These are phyloP conservation scores for Amylostereum chailletii DNA, from an alignment of 1,284 basidiomycete genomes.

Conservation along the genomic window DNA sequence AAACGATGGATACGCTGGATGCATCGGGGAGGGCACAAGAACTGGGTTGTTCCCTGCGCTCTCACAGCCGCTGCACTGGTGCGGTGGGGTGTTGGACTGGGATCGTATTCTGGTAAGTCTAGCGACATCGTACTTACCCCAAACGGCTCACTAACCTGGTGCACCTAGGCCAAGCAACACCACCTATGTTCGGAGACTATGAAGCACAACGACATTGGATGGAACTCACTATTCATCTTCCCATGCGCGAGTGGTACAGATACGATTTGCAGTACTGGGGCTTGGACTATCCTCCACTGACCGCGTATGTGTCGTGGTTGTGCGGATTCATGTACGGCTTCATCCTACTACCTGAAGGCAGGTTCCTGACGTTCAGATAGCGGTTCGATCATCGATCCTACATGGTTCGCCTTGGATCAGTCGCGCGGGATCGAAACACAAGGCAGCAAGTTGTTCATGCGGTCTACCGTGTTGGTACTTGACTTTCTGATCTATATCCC, in stretches of 20 bases:
- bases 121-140: no score
- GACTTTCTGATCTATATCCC: conserved; percentile 75
- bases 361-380: conserved; percentile 25
- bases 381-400: conserved; percentile 57
- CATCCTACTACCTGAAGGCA: conserved; percentile 17
- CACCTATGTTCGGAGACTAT: conserved; percentile 87
- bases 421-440: conserved; percentile 75
- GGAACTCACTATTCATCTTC: conserved; percentile 77
- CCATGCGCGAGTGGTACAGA: conserved; percentile 72
- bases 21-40: conserved; percentile 56
- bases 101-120: conserved; percentile 76
- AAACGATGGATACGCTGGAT: conserved; percentile 68
- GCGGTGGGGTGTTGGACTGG: conserved; percentile 64
- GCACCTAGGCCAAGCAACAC: conserved; percentile 48
- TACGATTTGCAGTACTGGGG: conserved; percentile 90
- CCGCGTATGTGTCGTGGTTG: conserved; percentile 80
- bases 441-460: conserved; percentile 72
- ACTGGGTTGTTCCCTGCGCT: conserved; percentile 45
- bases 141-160: no score
- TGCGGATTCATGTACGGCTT: conserved; percentile 55
- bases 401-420: conserved; percentile 66
- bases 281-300: conserved; percentile 87
- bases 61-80: conserved; percentile 46
- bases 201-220: conserved; percentile 95
- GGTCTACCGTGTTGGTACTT: conserved; percentile 60